These are phyloP conservation scores for Sonneratia caseolaris DNA, from an alignment of 345 rosid genomes.

Conservation along the genomic window DNA sequence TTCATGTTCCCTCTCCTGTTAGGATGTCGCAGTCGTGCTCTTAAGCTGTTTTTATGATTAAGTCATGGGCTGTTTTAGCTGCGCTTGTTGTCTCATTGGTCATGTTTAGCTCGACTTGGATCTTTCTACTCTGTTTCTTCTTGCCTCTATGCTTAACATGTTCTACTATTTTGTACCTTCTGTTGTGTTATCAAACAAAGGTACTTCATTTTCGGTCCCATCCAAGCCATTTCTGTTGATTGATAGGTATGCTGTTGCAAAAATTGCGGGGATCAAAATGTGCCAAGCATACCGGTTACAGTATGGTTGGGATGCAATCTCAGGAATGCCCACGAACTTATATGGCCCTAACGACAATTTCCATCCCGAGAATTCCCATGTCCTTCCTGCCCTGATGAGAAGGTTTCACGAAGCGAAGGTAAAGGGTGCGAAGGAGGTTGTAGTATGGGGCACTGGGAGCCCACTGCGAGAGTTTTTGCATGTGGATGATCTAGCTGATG, in stretches of 20 bases:
- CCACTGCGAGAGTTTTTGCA: constrained; percentile 94
- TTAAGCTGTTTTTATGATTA: neutral
- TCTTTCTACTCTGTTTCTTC: neutral
- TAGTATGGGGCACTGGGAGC: constrained; percentile 93
- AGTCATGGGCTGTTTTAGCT: neutral
- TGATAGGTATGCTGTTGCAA: constrained; percentile 47
- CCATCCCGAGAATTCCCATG: constrained; percentile 91
- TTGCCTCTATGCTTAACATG: no score
- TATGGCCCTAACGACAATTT: constrained; percentile 88
- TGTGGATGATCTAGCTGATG: constrained; percentile 93
- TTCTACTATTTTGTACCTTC: neutral
- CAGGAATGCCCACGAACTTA: constrained; percentile 89
- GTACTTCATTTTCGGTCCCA: neutral
- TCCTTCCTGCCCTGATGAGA: constrained; percentile 82
- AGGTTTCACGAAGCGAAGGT: constrained; percentile 87
- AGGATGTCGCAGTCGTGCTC: neutral
- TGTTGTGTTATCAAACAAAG: neutral
- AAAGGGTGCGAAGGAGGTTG: constrained; percentile 57
- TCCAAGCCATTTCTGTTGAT: neutral
- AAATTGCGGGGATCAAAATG: constrained; percentile 90
- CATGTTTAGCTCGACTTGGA: neutral
- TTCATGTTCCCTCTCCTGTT: neutral
- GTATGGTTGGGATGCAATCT: constrained; percentile 68
- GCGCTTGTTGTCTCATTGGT: neutral
- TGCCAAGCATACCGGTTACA: constrained; percentile 88